These are phyloP conservation scores for Cyclotella choctawhatcheeana DNA, from an alignment of 108 stramenopile species.

Conservation along the genomic window DNA sequence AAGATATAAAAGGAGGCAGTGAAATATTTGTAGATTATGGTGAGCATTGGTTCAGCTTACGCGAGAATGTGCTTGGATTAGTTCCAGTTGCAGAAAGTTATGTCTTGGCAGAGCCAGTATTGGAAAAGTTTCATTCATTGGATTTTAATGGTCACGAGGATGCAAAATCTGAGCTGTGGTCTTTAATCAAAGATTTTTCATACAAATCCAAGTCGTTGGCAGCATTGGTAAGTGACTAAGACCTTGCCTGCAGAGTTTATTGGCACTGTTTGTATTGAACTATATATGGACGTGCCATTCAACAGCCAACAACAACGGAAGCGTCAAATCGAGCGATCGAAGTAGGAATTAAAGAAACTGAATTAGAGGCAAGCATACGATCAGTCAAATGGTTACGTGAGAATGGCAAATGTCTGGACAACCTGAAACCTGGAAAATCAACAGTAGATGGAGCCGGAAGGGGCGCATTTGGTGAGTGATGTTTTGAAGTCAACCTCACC, in stretches of 20 bases:
- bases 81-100: slow-evolving; percentile 48
- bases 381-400: slow-evolving; percentile 51
- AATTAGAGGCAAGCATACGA: slow-evolving; percentile 19
- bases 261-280: too few relatives aligned
- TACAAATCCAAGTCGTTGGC: slow-evolving; percentile 27
- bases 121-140: slow-evolving; percentile 42
- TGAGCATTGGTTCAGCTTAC: slow-evolving; percentile 58
- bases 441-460: slow-evolving; percentile 19
- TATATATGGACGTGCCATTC: too few relatives aligned
- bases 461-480: slow-evolving; percentile 12
- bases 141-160: slow-evolving; percentile 1
- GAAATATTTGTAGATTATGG: slow-evolving; percentile 78
- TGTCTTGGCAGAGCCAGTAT: slow-evolving; percentile 30
- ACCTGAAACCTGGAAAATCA: slow-evolving; percentile 35
- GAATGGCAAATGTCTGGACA: slow-evolving; percentile 61
- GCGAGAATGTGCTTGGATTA: slow-evolving; percentile 40
- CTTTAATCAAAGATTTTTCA: slow-evolving; percentile 9
- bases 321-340: slow-evolving; percentile 12
- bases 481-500: neutral
- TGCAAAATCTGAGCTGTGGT: slow-evolving; percentile 27
- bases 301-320: neutral
- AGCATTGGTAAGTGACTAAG: slow-evolving; percentile 15
- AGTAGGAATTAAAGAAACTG: slow-evolving; percentile 27
- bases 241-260: too few relatives aligned
- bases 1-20: slow-evolving; percentile 56